Percentiles rank a stretch among this genome's conserved stretches.
Evolutionary conservation across 75 land plant species (phyloP).

Genomic region (Cryptomeria japonica): DNA sequence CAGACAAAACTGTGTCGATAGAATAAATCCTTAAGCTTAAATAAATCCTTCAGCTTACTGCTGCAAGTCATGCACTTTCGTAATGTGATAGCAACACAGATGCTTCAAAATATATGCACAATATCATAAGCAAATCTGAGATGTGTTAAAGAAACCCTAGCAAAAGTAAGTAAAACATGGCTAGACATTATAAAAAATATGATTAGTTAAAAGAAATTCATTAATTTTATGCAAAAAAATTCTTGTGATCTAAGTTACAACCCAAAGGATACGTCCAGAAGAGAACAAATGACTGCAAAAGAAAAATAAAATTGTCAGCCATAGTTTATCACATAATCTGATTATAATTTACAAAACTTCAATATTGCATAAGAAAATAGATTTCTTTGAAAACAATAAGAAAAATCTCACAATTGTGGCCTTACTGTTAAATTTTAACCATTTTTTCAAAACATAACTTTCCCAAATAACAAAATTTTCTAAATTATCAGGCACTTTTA

Average conservation of each 20-base stretch:
- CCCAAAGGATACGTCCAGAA: conserved; percentile 94
- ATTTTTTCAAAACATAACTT: neutral
- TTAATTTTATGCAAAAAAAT: neutral
- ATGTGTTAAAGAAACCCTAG: conserved; percentile 18
- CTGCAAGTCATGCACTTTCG: neutral
- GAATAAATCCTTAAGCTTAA: neutral
- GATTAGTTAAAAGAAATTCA: neutral
- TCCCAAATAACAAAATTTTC: neutral
- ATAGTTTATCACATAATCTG: neutral
- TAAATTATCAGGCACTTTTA: neutral
- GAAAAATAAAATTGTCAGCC: conserved; percentile 1
- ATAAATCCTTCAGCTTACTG: neutral
- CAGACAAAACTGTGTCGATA: neutral
- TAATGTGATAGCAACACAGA: neutral
- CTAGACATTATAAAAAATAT: neutral
- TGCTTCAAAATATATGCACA: conserved; percentile 76
- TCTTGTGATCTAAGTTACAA: neutral
- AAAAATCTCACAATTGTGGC: neutral
- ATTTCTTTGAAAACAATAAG: neutral
- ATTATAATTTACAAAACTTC: neutral
- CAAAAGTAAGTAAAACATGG: neutral
- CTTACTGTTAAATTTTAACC: neutral
- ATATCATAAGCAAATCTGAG: conserved; percentile 81
- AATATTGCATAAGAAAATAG: neutral
- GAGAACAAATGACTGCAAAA: conserved; percentile 84